Evolutionary conservation across 306 rosid genomes (phyloP).

Genomic region (Trifolium pratense): DNA sequence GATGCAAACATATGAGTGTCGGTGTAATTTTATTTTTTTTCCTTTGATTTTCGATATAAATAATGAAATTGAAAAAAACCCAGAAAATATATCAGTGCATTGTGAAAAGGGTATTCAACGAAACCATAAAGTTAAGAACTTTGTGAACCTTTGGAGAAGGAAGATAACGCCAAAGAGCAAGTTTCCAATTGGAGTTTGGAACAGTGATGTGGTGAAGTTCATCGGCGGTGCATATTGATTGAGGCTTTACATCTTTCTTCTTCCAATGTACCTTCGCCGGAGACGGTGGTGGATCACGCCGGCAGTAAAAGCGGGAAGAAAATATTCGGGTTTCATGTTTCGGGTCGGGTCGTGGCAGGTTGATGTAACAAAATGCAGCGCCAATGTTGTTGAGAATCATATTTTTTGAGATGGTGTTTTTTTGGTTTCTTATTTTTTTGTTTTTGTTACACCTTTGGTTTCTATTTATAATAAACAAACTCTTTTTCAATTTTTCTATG

Average conservation of each 20-base stretch:
- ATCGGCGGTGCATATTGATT: slow-evolving; percentile 74
- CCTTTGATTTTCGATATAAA: slow-evolving; percentile 18
- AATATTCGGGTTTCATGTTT: slow-evolving; percentile 34
- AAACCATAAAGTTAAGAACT: slow-evolving; percentile 5
- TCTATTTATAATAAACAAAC: no score
- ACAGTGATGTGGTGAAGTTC: slow-evolving; percentile 78
- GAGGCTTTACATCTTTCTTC: slow-evolving; percentile 39
- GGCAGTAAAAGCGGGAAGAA: neutral
- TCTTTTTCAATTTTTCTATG: no score
- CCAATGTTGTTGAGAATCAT: slow-evolving; percentile 43
- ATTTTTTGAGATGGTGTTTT: neutral
- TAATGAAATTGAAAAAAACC: slow-evolving; percentile 18
- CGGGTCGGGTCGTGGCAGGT: slow-evolving; percentile 50
- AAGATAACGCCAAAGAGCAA: slow-evolving; percentile 93
- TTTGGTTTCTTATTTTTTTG: no score
- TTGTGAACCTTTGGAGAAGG: slow-evolving; percentile 66
- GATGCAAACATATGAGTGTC: no score
- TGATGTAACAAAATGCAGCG: slow-evolving; percentile 18
- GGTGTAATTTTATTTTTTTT: no score
- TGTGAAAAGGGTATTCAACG: slow-evolving; percentile 30
- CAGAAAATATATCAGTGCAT: slow-evolving; percentile 32
- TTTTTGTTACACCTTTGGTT: neutral
- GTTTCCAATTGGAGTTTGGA: slow-evolving; percentile 82
- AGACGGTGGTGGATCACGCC: slow-evolving; percentile 4
- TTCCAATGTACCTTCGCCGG: slow-evolving; percentile 37